These are phyloP conservation scores for Aspergillus terreus DNA, from an alignment of 2,329 filamentous ascomycete genomes.

Conservation along the genomic window DNA sequence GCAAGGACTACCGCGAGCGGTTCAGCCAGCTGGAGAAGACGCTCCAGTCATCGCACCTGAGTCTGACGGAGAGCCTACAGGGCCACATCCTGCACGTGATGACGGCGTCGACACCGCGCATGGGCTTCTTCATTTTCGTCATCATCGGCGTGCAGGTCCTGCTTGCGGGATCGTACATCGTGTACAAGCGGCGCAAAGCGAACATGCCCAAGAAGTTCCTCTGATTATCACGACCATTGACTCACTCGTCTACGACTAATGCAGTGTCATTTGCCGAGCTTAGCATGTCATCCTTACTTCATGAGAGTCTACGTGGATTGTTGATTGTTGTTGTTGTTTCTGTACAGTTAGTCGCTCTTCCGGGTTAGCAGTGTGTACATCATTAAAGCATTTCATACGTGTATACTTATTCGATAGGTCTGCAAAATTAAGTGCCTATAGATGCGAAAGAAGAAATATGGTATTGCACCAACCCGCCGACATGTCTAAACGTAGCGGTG, in stretches of 20 bases:
- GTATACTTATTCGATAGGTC: background rate
- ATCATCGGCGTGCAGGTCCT: constrained; percentile 72
- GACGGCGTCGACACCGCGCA: constrained; percentile 51
- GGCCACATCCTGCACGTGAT: constrained; percentile 49
- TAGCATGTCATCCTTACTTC: background rate
- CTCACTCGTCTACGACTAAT: background rate
- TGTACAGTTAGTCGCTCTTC: background rate
- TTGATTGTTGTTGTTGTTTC: background rate
- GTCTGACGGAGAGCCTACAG: constrained; percentile 50
- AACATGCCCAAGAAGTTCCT: constrained; percentile 89
- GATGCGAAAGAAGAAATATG: too few species aligned
- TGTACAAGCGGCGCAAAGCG: constrained; percentile 75
- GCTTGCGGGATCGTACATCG: constrained; percentile 64
- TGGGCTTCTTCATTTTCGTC: constrained; percentile 63
- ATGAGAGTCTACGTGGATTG: background rate
- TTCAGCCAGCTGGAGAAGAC: constrained; percentile 53
- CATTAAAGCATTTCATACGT: background rate
- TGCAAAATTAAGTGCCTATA: too few species aligned
- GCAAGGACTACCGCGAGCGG: constrained; percentile 55
- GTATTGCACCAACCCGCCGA: too few species aligned
- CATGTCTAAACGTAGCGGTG: background rate
- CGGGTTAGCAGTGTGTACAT: background rate
- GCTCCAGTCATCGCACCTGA: constrained; percentile 52
- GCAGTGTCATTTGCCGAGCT: background rate
- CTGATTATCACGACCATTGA: constrained; percentile 37